Evolutionary conservation across 1,284 basidiomycete species (phyloP), one percentile per base, ranked within the genome.

Genomic region (Lentinus polychrous): DNA sequence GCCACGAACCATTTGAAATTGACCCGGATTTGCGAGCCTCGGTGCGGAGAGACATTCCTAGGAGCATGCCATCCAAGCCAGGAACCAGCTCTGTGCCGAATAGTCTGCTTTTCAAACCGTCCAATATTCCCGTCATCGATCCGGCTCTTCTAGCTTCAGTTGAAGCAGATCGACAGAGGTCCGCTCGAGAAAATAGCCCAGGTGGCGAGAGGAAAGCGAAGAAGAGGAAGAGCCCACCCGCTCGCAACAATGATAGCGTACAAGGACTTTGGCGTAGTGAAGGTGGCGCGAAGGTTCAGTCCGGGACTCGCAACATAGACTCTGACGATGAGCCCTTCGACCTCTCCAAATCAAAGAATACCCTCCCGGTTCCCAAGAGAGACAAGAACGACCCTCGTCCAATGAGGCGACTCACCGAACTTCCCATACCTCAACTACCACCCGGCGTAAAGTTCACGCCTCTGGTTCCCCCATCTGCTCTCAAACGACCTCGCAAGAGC

Each of bases 401-500:
- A 23, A 20, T 40, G 39, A 40, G 22, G 22, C 8, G 17, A 17
- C 20, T 40, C 12, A 40, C 39, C 22, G 39, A 37, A 6, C 43
- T 51, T 12, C 46, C 52, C 3, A 45, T 57, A 17, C 57, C 57
- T 12, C 20, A 31, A 18, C 52, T 52, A 24, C 57, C 55, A 2
- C 27, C 41, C 8, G 53, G 47, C 6, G 18, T 36, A 8, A 41
- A 41, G 22, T 27, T 23, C 23, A 45, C n/a, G 32, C 27, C n/a
- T 11, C 17, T 32, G 17, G 43, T 15, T 14, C 17, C 20, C 6
- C 10, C 17, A 8, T 7, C 12, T 15, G 22, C 10, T 20, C n/a
- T 8, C 12, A 15, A 22, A 22, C 17, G 22, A 23, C 10, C 10
- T 40, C 17, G 39, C 32, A 36, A 41, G 24, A 14, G 8, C 20